Conservation (phyloP, 805 yeast genomes). For the Starmerella stigmatis region DNA sequence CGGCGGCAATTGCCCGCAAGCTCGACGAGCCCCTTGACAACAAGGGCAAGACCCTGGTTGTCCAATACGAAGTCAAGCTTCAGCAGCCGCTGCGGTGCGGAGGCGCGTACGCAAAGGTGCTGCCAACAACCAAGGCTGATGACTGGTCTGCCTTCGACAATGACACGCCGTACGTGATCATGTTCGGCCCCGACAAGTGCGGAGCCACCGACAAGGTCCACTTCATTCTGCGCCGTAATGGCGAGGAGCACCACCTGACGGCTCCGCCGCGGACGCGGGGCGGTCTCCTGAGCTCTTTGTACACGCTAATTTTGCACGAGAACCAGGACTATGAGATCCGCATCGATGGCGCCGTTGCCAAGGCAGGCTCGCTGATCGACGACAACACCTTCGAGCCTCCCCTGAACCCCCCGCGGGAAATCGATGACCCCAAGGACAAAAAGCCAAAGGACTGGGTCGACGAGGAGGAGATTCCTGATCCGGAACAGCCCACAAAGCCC, state of each 20-base stretch:
- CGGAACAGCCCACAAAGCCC: conserved; percentile 54
- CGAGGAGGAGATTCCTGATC: conserved; percentile 54
- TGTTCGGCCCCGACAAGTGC: conserved; percentile 94
- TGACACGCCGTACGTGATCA: conserved; percentile 65
- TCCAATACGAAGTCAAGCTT: conserved; percentile 81
- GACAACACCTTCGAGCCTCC: conserved; percentile 51
- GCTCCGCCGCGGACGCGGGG: conserved; percentile 48
- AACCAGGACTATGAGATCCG: conserved; percentile 67
- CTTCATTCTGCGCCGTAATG: conserved; percentile 54
- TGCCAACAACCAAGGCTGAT: conserved; percentile 36
- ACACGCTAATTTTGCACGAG: conserved; percentile 63
- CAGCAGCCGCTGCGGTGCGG: conserved; percentile 76
- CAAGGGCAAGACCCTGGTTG: conserved; percentile 51
- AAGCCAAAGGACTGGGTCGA: conserved; percentile 85
- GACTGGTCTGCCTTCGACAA: conserved; percentile 44
- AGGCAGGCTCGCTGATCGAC: conserved; percentile 57
- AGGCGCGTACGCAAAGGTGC: conserved; percentile 77
- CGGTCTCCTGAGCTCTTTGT: conserved; percentile 47
- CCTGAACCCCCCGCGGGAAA: conserved; percentile 53
- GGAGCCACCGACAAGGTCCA: conserved; percentile 73
- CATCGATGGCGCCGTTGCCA: conserved; percentile 63
- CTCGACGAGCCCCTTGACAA: conserved; percentile 48
- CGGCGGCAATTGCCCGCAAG: conserved; percentile 65
- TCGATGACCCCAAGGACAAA: conserved; percentile 45
- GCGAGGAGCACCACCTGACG: conserved; percentile 61